A percentile compares a stretch with the other conserved stretches of the same genome.
phyloP scores from a whole-genome alignment of 1,284 basidiomycete genomes.

The Nidula niveotomentosa region DNA sequence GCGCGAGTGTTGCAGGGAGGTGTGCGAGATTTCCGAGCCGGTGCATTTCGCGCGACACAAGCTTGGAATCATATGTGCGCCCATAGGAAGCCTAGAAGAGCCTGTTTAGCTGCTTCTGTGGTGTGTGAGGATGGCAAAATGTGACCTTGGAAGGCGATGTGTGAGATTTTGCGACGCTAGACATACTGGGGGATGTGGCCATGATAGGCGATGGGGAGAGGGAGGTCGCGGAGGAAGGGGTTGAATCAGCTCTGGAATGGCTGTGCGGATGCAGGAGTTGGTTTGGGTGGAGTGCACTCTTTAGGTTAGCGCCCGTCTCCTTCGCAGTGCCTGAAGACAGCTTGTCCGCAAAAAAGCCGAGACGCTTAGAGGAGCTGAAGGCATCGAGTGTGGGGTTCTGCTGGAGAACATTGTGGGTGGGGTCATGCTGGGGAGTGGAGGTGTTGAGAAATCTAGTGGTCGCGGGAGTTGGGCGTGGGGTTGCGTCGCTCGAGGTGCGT shows the following conservation, averaged over 20 bases:
- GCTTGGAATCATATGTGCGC: slow-evolving; percentile 70
- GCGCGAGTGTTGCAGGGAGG: slow-evolving; percentile 38
- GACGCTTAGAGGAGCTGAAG: slow-evolving; percentile 29
- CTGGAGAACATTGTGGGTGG: slow-evolving; percentile 22
- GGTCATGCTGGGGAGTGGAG: slow-evolving; percentile 22
- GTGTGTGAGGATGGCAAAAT: no score
- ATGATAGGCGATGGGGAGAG: slow-evolving; percentile 21
- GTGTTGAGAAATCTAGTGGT: slow-evolving; percentile 30
- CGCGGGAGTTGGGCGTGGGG: slow-evolving; percentile 35
- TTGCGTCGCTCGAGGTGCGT: slow-evolving; percentile 38
- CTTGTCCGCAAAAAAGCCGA: slow-evolving; percentile 39
- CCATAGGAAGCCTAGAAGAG: slow-evolving; percentile 48
- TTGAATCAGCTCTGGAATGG: slow-evolving; percentile 29
- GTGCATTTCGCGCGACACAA: slow-evolving; percentile 78
- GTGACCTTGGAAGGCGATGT: slow-evolving; percentile 70
- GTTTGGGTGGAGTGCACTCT: slow-evolving; percentile 24
- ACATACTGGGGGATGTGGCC: slow-evolving; percentile 26
- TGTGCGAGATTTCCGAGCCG: slow-evolving; percentile 62
- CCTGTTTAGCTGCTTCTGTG: no score
- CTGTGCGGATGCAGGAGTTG: slow-evolving; percentile 34
- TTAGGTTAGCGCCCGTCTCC: slow-evolving; percentile 19
- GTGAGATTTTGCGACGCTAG: slow-evolving; percentile 37
- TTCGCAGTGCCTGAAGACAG: slow-evolving; percentile 29
- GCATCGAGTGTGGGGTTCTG: slow-evolving; percentile 19
- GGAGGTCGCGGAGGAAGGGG: slow-evolving; percentile 16